Base-by-base conservation (phyloP, 2,329 filamentous ascomycete genomes). In the Lasiodiplodia gonubiensis region DNA sequence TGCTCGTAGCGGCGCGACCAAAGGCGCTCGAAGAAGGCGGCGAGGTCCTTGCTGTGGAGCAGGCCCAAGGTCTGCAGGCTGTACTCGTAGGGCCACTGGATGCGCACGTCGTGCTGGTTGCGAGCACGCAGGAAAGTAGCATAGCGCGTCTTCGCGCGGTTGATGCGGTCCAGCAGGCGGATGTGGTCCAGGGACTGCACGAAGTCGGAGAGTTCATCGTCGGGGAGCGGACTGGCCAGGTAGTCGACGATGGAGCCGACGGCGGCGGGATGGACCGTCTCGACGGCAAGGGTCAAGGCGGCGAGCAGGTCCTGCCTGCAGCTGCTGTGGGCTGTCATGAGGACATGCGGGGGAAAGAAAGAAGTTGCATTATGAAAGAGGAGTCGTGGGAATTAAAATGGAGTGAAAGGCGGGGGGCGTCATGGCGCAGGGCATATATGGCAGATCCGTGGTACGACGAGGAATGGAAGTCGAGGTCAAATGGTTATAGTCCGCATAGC, bases 361-460 rank as follows among this genome's bases (percentile, higher is more conserved):
- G 23, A 23, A 49, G 37, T 49, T 66, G 46, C 64, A 66, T 66
- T 35, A 27, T 66, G 64, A 42, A 48, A 49, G 64, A 49, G 63
- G 25, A 59, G n/a, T 33, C 37, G 37, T 4, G n/a, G 23, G 25
- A 21, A 37, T 18, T 51, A 63, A 63, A 63, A 51, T 37, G 59
- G 4, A 64, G 51, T 37, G 49, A 53, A 49, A 25, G 16, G 35
- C 14, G 6, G 10, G 37, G 23, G 16, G 27, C 14, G 42, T 63
- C 46, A 60, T 27, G 46, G 59, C 23, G 18, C 37, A 55, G 51
- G 49, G 16, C 49, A 60, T 48, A 60, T 21, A 33, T 14, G n/a
- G 21, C 54, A 25, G 48, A 67, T 67, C 65, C 65, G 65, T 61
- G 65, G 65, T 67, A 66, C 64, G 65, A 21, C 30, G 65, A 60